These are phyloP conservation scores for sweet orange (Citrus sinensis) DNA, from an alignment of 345 rosid species.

Conservation along the genomic window DNA sequence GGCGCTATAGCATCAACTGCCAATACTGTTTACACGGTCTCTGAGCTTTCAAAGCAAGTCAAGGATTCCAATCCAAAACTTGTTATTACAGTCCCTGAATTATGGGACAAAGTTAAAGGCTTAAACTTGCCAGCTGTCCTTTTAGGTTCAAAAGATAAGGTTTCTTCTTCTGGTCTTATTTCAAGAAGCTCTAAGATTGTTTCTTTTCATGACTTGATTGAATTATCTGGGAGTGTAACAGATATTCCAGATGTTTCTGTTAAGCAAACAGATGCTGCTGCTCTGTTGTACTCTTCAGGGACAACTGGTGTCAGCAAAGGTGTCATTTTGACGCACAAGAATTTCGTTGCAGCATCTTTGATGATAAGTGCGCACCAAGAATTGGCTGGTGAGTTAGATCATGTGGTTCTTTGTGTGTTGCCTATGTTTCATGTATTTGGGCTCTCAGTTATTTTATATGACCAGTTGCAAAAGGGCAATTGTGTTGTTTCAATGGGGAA, in stretches of 20 bases:
- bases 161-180: conserved; percentile 1
- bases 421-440: conserved; percentile 98
- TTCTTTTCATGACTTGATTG: conserved; percentile 46
- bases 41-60: conserved; percentile 65
- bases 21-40: conserved; percentile 66
- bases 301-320: conserved; percentile 91
- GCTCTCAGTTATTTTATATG: conserved; percentile 38
- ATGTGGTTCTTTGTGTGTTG: conserved; percentile 56
- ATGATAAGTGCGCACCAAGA: conserved; percentile 52
- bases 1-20: conserved; percentile 78
- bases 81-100: conserved; percentile 51
- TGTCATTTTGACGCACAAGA: conserved; percentile 72
- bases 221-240: conserved; percentile 36
- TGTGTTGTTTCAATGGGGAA: conserved; percentile 59
- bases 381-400: conserved; percentile 44
- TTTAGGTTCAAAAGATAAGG: conserved; percentile 38
- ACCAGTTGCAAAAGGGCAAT: conserved; percentile 65
- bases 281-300: conserved; percentile 81
- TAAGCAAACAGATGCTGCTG: conserved; percentile 63
- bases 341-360: conserved; percentile 63
- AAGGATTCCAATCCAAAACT: conserved; percentile 69
- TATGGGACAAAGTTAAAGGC: conserved; percentile 57
- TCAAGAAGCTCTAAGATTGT: conserved; percentile 27
- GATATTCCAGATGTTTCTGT: conserved; percentile 41
- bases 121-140: conserved; percentile 58